These are phyloP conservation scores for Huntiella savannae DNA, from an alignment of 2,329 filamentous ascomycete genomes.

Conservation along the genomic window DNA sequence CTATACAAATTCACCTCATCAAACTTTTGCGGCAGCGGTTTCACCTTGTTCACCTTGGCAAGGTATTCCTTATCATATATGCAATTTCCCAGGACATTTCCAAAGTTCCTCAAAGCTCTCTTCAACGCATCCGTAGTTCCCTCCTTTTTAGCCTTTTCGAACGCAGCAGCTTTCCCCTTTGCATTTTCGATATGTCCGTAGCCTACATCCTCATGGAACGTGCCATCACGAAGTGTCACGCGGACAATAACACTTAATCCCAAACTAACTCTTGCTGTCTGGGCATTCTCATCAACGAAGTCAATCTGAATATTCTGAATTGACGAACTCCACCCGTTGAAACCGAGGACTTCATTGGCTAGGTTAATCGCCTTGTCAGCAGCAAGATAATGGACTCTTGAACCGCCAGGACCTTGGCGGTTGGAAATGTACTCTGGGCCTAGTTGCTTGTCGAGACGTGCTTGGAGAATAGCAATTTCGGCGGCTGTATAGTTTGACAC, in stretches of 20 bases:
- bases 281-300: conserved; percentile 73
- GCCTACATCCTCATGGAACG: conserved; percentile 94
- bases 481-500: conserved; percentile 71
- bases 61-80: conserved; percentile 95
- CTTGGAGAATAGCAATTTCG: conserved; percentile 75
- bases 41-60: conserved; percentile 74
- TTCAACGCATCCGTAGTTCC: conserved; percentile 90
- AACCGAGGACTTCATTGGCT: conserved; percentile 88
- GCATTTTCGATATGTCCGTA: conserved; percentile 95
- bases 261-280: conserved; percentile 60
- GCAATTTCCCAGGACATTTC: conserved; percentile 94
- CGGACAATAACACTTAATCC: conserved; percentile 81
- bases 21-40: conserved; percentile 52
- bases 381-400: conserved; percentile 83
- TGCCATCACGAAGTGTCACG: conserved; percentile 77
- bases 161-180: conserved; percentile 84
- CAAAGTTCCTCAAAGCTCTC: conserved; percentile 73
- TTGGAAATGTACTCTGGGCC: conserved; percentile 92
- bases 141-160: conserved; percentile 98
- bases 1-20: conserved; percentile 64
- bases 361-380: conserved; percentile 92
- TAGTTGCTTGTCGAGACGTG: conserved; percentile 75
- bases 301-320: conserved; percentile 90
- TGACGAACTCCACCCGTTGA: conserved; percentile 95
- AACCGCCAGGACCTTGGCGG: conserved; percentile 61